Conservation (phyloP, 2,329 filamentous ascomycete species). For the Sclerotiophoma versabilis region DNA sequence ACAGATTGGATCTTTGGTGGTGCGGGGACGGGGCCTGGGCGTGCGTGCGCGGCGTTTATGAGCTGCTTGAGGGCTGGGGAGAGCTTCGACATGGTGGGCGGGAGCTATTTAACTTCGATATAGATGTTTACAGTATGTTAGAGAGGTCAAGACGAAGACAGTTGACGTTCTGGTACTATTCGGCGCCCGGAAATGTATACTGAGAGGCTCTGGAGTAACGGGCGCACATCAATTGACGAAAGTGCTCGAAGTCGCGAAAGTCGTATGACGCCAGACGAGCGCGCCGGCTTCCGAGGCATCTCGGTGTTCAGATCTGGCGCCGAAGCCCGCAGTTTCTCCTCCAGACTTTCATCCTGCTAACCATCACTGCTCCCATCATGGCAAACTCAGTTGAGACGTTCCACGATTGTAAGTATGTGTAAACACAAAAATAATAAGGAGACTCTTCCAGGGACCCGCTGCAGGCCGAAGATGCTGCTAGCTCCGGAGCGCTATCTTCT, state of each 20-base stretch:
- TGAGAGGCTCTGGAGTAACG: background rate
- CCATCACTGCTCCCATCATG: background rate
- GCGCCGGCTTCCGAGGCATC: conserved; percentile 6
- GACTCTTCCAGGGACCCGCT: too few relatives aligned
- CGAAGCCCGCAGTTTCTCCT: background rate
- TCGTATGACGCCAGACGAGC: conserved; percentile 13
- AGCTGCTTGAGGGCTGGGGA: conserved; percentile 45
- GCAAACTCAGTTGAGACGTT: too few relatives aligned
- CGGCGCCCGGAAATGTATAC: background rate
- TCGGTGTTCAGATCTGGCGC: conserved; percentile 11
- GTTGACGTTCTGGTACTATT: background rate
- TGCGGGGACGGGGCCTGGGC: conserved; percentile 45
- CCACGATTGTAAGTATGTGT: too few relatives aligned
- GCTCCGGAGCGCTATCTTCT: too few relatives aligned
- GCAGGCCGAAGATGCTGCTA: too few relatives aligned
- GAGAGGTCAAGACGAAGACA: background rate
- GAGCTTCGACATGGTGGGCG: conserved; percentile 44
- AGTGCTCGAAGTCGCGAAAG: background rate
- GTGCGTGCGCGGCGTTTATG: conserved; percentile 45
- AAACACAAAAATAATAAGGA: too few relatives aligned
- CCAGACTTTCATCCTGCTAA: background rate
- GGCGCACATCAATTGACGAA: conserved; percentile 15
- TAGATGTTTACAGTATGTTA: background rate
- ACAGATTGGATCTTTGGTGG: conserved; percentile 41
- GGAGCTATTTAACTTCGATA: background rate